Percentiles rank a stretch among this genome's conserved stretches.
Evolutionary conservation across 441 rosid genomes (phyloP).

Genomic region (Dalechampia spathulata): DNA sequence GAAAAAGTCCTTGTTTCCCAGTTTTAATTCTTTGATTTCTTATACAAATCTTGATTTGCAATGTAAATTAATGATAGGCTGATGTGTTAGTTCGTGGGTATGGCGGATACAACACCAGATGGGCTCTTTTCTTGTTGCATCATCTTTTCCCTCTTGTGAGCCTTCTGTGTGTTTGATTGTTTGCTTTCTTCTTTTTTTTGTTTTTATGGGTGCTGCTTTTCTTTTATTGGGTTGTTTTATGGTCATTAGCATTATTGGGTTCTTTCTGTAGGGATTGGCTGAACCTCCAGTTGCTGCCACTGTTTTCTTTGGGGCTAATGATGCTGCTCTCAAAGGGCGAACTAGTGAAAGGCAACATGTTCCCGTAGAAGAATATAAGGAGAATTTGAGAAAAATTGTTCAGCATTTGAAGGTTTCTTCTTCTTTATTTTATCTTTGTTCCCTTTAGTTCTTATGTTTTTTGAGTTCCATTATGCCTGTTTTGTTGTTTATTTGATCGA

Average conservation of each 20-base stretch:
- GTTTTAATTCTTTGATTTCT: neutral
- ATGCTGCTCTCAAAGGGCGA: slow-evolving; percentile 81
- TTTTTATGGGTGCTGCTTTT: neutral
- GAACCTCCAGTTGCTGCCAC: slow-evolving; percentile 68
- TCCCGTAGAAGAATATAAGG: slow-evolving; percentile 66
- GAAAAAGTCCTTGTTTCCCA: neutral
- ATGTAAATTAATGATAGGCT: slow-evolving; percentile 27
- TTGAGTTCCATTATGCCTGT: too few species aligned
- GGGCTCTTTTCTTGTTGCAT: slow-evolving; percentile 84
- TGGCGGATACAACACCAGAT: slow-evolving; percentile 88
- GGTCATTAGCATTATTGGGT: neutral
- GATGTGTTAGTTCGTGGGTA: slow-evolving; percentile 88
- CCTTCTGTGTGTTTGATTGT: neutral
- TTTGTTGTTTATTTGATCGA: neutral
- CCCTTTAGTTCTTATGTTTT: too few species aligned
- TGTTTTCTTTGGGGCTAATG: slow-evolving; percentile 89
- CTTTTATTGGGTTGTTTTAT: neutral
- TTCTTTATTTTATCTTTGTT: too few species aligned
- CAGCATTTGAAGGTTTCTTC: slow-evolving; percentile 62
- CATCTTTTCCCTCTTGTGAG: slow-evolving; percentile 73
- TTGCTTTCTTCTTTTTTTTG: neutral
- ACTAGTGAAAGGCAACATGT: slow-evolving; percentile 67
- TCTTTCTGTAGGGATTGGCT: slow-evolving; percentile 28
- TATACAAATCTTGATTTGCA: neutral
- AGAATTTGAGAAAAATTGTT: slow-evolving; percentile 58